A percentile compares a stretch with the other conserved stretches of the same genome.
phyloP scores from a whole-genome alignment of 129 eudicot species.

The Escallonia herrerae region DNA sequence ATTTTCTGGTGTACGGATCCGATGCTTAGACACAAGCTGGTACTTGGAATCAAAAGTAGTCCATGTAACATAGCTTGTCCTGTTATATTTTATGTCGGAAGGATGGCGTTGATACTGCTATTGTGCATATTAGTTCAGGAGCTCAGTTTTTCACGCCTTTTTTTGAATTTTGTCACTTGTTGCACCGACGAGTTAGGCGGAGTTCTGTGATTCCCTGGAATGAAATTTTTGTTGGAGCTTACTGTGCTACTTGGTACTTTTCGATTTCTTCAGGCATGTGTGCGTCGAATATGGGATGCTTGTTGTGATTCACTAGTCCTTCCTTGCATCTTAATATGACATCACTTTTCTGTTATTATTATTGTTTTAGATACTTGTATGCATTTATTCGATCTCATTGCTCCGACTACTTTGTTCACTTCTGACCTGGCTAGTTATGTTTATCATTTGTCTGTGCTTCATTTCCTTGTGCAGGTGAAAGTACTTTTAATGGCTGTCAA shows the following conservation, averaged over 20 bases:
- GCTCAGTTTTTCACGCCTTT: too few species aligned
- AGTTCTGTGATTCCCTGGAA: too few species aligned
- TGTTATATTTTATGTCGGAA: too few species aligned
- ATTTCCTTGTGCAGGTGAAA: constrained; percentile 62
- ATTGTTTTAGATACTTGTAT: background rate
- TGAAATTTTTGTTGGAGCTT: background rate
- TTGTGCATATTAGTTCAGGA: too few species aligned
- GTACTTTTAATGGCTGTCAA: constrained; percentile 82
- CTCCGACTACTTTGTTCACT: background rate
- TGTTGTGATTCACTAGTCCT: background rate
- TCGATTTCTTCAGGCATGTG: background rate
- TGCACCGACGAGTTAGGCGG: too few species aligned
- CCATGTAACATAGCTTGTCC: too few species aligned
- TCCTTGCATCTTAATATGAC: too few species aligned
- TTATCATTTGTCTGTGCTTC: constrained; percentile 3
- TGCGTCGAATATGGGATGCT: background rate
- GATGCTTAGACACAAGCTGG: too few species aligned
- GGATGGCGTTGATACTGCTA: too few species aligned
- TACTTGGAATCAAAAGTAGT: too few species aligned
- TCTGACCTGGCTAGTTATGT: background rate
- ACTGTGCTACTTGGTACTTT: background rate
- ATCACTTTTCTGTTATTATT: background rate
- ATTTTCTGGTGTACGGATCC: too few species aligned
- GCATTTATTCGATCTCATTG: background rate
- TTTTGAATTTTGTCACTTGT: too few species aligned